Conservation (phyloP, 2,329 filamentous ascomycete genomes). For the Dothiorella sarmentorum region DNA sequence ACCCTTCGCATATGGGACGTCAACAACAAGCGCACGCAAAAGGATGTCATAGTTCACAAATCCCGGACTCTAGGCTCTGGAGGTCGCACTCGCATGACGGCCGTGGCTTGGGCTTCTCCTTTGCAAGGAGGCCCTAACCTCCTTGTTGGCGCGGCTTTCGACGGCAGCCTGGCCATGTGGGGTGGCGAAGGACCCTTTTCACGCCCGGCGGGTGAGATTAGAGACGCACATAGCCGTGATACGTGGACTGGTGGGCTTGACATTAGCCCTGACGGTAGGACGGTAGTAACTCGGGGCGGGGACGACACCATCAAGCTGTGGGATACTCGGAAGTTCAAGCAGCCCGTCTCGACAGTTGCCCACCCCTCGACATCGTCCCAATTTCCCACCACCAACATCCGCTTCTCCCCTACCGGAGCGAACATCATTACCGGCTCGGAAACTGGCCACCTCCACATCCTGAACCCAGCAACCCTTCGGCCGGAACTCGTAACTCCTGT, state of each 20-base stretch:
- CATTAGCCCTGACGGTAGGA: conserved; percentile 83
- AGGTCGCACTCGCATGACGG: conserved; percentile 89
- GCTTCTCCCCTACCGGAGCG: conserved; percentile 79
- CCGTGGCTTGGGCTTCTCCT: conserved; percentile 79
- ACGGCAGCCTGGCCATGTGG: conserved; percentile 91
- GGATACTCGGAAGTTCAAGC: conserved; percentile 95
- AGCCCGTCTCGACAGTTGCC: conserved; percentile 73
- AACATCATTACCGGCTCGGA: conserved; percentile 87
- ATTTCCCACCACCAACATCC: conserved; percentile 81
- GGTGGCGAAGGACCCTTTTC: conserved; percentile 81
- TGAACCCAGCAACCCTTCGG: conserved; percentile 87
- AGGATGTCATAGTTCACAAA: conserved; percentile 93
- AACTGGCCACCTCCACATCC: conserved; percentile 81
- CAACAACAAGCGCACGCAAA: conserved; percentile 84
- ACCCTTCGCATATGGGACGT: conserved; percentile 96
- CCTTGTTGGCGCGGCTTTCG: conserved; percentile 77
- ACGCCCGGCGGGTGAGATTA: conserved; percentile 77
- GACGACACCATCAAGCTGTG: conserved; percentile 93
- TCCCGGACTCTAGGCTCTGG: conserved; percentile 84
- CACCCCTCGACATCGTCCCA: conserved; percentile 80
- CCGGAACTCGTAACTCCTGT: conserved; percentile 83
- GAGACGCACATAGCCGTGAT: conserved; percentile 74
- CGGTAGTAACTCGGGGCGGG: conserved; percentile 86
- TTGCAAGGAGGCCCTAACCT: conserved; percentile 56
- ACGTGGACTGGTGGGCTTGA: conserved; percentile 93